Base-by-base conservation (phyloP, 192 early-diverging fungal genomes). In the Coemansia sp. region DNA sequence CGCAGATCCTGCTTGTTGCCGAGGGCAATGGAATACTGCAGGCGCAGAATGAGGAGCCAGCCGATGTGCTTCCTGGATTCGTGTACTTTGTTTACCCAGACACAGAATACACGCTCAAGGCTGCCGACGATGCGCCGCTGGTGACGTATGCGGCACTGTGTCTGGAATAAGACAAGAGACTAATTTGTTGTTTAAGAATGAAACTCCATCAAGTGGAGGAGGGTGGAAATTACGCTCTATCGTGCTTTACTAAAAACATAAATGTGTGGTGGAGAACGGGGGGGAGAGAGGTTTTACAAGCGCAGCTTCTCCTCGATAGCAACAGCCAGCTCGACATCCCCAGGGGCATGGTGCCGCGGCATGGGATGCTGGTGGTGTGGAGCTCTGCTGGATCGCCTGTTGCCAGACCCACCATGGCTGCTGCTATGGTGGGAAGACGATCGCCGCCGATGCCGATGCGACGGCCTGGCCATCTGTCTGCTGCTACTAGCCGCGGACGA, bases 1-100 rank as follows among this genome's bases (percentile, higher is more conserved):
- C 97, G 6, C 90, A 87, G 64, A 81, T 99, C 28, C 48, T 99
- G 22, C 84, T 99, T 61, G 93, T 91, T 0, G 92, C 88, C 19
- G 81, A 84, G 22, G 97, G 95, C 7, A 52, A 42, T 7, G 95
- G 93, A n/a, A 25, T 3, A 79, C 68, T 11, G 66, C 59, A 13
- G 74, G 60, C 14, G 74, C n/a, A n/a, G n/a, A n/a, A n/a, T n/a
- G n/a, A n/a, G n/a, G n/a, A 68, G 19, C 44, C 52, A 14, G 50
- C 70, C 28, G 62, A 67, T 20, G 72, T 88, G 47, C 62, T 77
- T n/a, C 72, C 81, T 22, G 94, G 94, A 6, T 83, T 82, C 48
- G 88, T 96, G 7, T 93, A 88, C 66, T 96, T 92, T 81, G 78
- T 94, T 20, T 83, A 78, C 1, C 88, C 91, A 17, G 75, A 79